Conservation (phyloP, 1,284 basidiomycete species). For the Laetiporus sulphureus region DNA sequence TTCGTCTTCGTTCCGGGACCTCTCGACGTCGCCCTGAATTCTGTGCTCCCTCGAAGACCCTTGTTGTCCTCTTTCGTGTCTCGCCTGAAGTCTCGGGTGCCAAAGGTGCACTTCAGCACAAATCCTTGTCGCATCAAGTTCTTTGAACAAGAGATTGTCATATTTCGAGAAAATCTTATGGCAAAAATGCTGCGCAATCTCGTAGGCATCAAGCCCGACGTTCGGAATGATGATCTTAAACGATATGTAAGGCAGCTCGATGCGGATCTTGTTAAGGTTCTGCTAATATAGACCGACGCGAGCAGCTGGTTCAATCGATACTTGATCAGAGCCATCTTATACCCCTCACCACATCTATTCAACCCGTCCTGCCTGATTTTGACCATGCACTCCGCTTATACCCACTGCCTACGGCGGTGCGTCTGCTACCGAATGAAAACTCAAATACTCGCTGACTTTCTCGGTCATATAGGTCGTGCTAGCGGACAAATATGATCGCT, state of each 20-base stretch:
- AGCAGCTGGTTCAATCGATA: constrained; percentile 87
- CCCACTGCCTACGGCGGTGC: constrained; percentile 87
- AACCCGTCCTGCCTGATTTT: constrained; percentile 87
- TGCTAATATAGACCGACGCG: constrained; percentile 1
- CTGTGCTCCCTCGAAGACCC: constrained; percentile 72
- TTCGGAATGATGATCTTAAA: constrained; percentile 73
- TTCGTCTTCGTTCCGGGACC: constrained; percentile 96
- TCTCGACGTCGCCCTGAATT: constrained; percentile 76
- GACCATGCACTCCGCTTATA: constrained; percentile 93
- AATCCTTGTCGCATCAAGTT: constrained; percentile 96
- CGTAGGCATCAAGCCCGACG: constrained; percentile 77
- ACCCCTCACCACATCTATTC: constrained; percentile 77
- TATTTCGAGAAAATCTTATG: constrained; percentile 94
- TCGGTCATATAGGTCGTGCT: constrained; percentile 69
- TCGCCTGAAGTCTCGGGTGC: constrained; percentile 64
- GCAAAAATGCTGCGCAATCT: constrained; percentile 89
- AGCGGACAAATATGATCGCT: constrained; percentile 95
- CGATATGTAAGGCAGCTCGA: constrained; percentile 62
- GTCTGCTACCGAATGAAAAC: too few species aligned
- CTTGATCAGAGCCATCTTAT: constrained; percentile 90
- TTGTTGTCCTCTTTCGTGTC: constrained; percentile 70
- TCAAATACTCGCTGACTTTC: too few species aligned
- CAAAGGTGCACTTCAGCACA: constrained; percentile 76
- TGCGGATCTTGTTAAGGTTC: background rate
- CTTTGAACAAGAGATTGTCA: constrained; percentile 93